These are phyloP conservation scores for Wickerhamiella australiensis DNA, from an alignment of 805 yeast species.

Conservation along the genomic window DNA sequence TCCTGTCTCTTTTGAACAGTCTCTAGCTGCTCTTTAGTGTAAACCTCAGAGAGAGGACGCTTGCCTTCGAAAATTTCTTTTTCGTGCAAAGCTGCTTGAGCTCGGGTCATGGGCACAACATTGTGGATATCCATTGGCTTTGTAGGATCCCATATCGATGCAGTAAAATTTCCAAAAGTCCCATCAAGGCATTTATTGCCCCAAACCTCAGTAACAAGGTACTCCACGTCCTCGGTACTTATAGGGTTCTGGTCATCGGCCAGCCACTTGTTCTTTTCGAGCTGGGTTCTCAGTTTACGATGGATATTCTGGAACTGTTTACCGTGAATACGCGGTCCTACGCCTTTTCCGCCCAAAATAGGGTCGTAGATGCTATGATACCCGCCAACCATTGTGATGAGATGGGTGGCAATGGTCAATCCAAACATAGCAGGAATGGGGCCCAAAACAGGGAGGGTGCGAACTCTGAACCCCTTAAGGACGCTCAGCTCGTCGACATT, in stretches of 20 bases:
- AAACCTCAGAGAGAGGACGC: conserved; percentile 50
- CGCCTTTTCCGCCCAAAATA: conserved; percentile 50
- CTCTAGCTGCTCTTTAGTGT: conserved; percentile 45
- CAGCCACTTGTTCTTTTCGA: conserved; percentile 55
- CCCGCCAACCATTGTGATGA: conserved; percentile 68
- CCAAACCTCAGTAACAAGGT: conserved; percentile 80
- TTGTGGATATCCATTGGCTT: conserved; percentile 59
- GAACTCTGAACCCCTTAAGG: conserved; percentile 75
- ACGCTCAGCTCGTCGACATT: conserved; percentile 80
- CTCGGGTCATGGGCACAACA: conserved; percentile 76
- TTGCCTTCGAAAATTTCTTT: conserved; percentile 57
- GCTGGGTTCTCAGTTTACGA: conserved; percentile 79
- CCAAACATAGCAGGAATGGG: conserved; percentile 98
- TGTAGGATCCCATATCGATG: conserved; percentile 73
- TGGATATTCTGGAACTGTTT: conserved; percentile 75
- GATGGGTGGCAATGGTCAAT: conserved; percentile 71
- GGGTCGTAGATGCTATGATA: conserved; percentile 45
- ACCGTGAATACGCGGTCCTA: conserved; percentile 78
- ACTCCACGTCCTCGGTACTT: conserved; percentile 56
- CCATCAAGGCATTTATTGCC: conserved; percentile 88
- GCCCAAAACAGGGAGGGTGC: conserved; percentile 91
- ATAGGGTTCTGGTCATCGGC: conserved; percentile 61
- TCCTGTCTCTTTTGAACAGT: conserved; percentile 48
- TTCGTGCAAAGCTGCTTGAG: conserved; percentile 76
- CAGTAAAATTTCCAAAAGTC: conserved; percentile 62